Base-by-base conservation (phyloP, 1,139 yeast species). In the Candida sojae region DNA sequence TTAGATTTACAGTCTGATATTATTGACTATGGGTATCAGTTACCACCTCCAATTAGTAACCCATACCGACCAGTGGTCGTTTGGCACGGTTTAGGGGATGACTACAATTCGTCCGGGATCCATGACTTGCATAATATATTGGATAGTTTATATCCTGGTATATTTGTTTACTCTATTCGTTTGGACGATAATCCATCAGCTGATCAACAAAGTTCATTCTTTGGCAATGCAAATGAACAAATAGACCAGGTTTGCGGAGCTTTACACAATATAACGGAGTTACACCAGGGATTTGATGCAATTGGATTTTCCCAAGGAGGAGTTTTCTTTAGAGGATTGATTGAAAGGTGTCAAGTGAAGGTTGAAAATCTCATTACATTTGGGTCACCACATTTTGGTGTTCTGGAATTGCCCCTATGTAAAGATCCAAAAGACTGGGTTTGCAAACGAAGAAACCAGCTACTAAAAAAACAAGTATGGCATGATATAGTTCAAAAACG, bases 261-360 rank as follows among this genome's bases (percentile, higher is more conserved):
- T 48, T 59, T 83, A 34, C 52, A 63, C 2, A 56, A 55, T 1
- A 66, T 74, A 1, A 68, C 79, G 0, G 79, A 76, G 47, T 67
- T 84, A 11, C 35, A 33, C 17, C 44, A 56, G 2, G 93, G 93
- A 0, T 85, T 87, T 61, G 86, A 86, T 60, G 88, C 85, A 5
- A 74, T 88, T 43, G 96, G 96, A 3, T 85, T 86, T 57, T 86
- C 95, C 0, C 96, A 88, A 60, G 96, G 96, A 33, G 96, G 96
- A 0, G 64, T 88, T 11, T 83, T 88, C 52, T 65, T 87, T 13
- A 66, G 96, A 43, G 87, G 84, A 2, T 75, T 86, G 42, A 72
- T 81, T 31, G 86, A 88, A 60, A 64, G 78, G 36, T 84, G 90
- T 58, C 50, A 64, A 1, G 68, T 85, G 1, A 69, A 74, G 2